Evolutionary conservation across 1,284 basidiomycete species (phyloP), one percentile per base, ranked within the genome.

Genomic region (Ceratobasidium sp.): DNA sequence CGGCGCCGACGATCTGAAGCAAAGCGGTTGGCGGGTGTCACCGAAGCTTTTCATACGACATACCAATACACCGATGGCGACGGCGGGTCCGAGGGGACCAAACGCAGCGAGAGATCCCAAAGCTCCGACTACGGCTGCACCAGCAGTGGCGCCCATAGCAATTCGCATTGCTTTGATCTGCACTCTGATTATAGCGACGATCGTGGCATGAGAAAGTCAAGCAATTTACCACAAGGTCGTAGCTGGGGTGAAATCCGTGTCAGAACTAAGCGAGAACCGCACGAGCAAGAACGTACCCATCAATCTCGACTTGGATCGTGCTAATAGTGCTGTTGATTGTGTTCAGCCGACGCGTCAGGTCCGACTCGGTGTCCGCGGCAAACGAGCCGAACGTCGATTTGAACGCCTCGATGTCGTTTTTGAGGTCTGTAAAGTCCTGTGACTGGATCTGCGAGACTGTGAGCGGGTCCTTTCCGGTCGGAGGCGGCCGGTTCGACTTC

Each of bases 371-470:
- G 39, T n/a, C 63, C 5, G 37, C 42, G 20, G 63, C 63, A 49
- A 65, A 65, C 3, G n/a, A 17, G 26, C 20, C 39, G 31, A 65
- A 65, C 10, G 63, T 65, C 4, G 7, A 17, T n/a, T 47, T 49
- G 63, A 65, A 65, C 23, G 63, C 63, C 45, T 31, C 39, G 42
- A 65, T 65, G 7, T 65, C 63, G 35, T 37, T 39, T 49, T 65
- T 65, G 42, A 65, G 63, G 42, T 65, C 63, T 23, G 28, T 11
- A 49, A 65, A 65, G 63, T 65, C 63, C 26, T 65, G 63, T 3
- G 63, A 65, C 15, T 65, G 63, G 15, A 23, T 13, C 20, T 45
- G 39, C 20, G 63, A 8, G 42, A 65, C 63, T 20, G 42, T 47
- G 26, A 42, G 35, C 3, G 63, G 63, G 42, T 49, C 63, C 5